Conservation (phyloP, 495 filamentous ascomycete species). For the Neurospora sp. region DNA sequence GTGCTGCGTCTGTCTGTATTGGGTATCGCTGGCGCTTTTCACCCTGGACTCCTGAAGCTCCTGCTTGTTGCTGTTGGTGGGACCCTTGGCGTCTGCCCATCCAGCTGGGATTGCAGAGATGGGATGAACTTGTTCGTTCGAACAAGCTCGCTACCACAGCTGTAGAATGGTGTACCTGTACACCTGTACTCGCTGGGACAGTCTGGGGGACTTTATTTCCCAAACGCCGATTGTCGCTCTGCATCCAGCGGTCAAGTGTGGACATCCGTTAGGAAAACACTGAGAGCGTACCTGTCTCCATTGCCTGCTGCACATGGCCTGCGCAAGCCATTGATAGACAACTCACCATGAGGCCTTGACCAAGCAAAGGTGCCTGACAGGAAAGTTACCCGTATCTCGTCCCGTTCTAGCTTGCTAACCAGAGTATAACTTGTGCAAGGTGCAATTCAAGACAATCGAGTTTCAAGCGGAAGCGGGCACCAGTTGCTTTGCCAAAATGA, state of each 20-base stretch:
- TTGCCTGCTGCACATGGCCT: background rate
- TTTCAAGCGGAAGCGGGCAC: background rate
- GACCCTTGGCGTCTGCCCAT: conserved; percentile 11
- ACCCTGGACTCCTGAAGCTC: background rate
- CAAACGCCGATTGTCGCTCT: background rate
- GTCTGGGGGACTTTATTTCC: background rate
- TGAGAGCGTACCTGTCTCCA: background rate
- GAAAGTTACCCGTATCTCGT: background rate
- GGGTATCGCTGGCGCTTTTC: conserved; percentile 2
- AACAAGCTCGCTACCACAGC: background rate
- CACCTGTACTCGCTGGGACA: background rate
- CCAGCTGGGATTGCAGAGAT: background rate
- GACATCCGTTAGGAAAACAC: background rate
- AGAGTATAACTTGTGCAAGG: background rate
- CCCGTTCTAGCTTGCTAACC: background rate
- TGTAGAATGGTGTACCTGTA: background rate
- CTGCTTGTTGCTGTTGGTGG: background rate
- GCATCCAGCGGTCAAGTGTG: background rate
- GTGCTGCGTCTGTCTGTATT: background rate
- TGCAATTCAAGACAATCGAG: background rate
- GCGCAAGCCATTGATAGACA: background rate
- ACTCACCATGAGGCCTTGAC: background rate
- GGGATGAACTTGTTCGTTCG: background rate
- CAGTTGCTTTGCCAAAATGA: background rate
- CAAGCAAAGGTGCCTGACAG: background rate